Evolutionary conservation across 441 rosid species (phyloP).

Genomic region (Raphanus hybrid): DNA sequence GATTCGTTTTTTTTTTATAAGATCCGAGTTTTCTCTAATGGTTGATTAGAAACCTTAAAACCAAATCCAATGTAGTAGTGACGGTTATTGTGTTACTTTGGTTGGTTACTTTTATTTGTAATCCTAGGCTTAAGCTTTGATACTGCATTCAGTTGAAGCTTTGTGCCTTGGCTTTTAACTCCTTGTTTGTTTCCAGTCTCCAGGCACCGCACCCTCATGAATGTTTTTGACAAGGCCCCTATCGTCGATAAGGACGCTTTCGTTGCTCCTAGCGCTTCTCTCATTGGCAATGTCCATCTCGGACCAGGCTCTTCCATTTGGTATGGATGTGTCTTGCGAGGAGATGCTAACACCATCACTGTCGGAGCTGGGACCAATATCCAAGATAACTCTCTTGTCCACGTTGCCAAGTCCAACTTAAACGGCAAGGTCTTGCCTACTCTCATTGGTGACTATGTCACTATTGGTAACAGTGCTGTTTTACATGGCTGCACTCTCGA

Average conservation of each 20-base stretch:
- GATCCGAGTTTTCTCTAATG: too few relatives aligned
- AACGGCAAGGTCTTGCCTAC: slow-evolving; percentile 75
- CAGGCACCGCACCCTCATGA: slow-evolving; percentile 77
- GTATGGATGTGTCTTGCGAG: slow-evolving; percentile 80
- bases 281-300: slow-evolving; percentile 66
- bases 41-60: too few relatives aligned
- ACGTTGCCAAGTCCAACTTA: slow-evolving; percentile 73
- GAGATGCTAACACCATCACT: slow-evolving; percentile 72
- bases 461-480: slow-evolving; percentile 72
- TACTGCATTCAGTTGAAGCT: too few relatives aligned
- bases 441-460: slow-evolving; percentile 67
- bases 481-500: slow-evolving; percentile 79
- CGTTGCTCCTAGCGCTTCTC: slow-evolving; percentile 75
- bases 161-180: too few relatives aligned
- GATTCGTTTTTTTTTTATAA: too few relatives aligned
- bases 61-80: too few relatives aligned
- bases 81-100: too few relatives aligned
- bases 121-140: too few relatives aligned
- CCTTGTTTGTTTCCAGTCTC: too few relatives aligned
- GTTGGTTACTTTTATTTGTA: too few relatives aligned
- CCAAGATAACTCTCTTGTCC: slow-evolving; percentile 75
- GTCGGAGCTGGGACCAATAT: slow-evolving; percentile 76
- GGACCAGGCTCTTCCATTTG: slow-evolving; percentile 74
- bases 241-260: slow-evolving; percentile 59
- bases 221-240: slow-evolving; percentile 65